Evolutionary conservation across 2,329 filamentous ascomycete genomes (phyloP).

Genomic region (Xylariales sp.): DNA sequence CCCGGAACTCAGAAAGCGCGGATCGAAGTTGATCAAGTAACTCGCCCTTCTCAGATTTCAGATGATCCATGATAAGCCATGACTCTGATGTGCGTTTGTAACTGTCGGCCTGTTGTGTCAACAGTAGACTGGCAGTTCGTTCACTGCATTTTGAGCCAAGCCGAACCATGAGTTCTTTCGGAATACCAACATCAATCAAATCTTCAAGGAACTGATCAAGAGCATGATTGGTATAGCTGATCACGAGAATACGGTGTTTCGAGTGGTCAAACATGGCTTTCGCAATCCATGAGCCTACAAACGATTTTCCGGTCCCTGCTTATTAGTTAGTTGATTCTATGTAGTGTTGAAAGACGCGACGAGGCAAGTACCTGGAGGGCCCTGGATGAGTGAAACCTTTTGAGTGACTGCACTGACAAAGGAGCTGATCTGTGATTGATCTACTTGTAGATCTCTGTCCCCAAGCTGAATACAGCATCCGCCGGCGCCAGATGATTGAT

Average conservation of each 20-base stretch:
- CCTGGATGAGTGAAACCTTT: conserved; percentile 60
- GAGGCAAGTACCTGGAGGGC: conserved; percentile 56
- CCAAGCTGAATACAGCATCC: neutral
- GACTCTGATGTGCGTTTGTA: conserved; percentile 28
- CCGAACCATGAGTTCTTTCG: conserved; percentile 46
- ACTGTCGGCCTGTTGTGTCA: neutral
- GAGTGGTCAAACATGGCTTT: conserved; percentile 50
- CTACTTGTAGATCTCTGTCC: conserved; percentile 9
- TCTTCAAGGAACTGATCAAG: conserved; percentile 64
- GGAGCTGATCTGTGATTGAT: conserved; percentile 50
- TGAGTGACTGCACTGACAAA: conserved; percentile 49
- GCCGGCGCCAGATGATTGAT: neutral
- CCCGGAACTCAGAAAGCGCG: conserved; percentile 14
- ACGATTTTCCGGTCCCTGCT: conserved; percentile 69
- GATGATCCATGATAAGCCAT: conserved; percentile 36
- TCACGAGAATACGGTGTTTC: conserved; percentile 50
- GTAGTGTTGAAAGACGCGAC: neutral
- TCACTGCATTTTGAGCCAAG: conserved; percentile 56
- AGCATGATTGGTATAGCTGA: conserved; percentile 66
- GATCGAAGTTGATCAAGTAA: conserved; percentile 18
- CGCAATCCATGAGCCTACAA: conserved; percentile 61
- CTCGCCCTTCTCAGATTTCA: conserved; percentile 31
- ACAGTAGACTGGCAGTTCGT: conserved; percentile 40
- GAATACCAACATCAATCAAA: conserved; percentile 54
- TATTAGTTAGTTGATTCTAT: neutral